Evolutionary conservation across 768 basidiomycete species (phyloP).

Genomic region (Terana coerulea): DNA sequence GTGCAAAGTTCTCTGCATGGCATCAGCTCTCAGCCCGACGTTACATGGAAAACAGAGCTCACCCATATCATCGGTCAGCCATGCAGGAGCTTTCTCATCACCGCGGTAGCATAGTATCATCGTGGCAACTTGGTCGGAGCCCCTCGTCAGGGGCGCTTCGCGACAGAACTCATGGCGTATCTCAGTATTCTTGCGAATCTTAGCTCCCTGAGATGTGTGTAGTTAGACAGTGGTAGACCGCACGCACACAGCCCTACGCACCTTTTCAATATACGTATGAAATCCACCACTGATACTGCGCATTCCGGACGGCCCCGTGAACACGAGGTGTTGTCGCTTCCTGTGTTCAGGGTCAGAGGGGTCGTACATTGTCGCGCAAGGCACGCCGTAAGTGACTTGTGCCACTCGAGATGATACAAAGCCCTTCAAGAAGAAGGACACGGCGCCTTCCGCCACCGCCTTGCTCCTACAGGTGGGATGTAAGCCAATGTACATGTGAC

Average conservation of each 20-base stretch:
- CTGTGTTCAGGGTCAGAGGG: conserved; percentile 37
- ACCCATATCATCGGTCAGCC: conserved; percentile 34
- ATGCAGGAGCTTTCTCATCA: conserved; percentile 21
- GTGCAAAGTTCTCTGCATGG: conserved; percentile 27
- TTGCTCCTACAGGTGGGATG: conserved; percentile 32
- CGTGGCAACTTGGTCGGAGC: conserved; percentile 21
- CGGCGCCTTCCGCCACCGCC: conserved; percentile 52
- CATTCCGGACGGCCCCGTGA: conserved; percentile 27
- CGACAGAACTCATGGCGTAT: not conserved
- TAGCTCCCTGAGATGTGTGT: not conserved
- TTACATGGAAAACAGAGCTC: not conserved
- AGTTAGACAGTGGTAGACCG: not conserved
- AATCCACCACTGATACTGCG: conserved; percentile 3
- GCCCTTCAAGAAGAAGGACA: conserved; percentile 41
- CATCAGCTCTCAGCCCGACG: not conserved
- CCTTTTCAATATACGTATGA: conserved; percentile 8
- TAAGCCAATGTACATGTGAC: not conserved
- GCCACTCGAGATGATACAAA: conserved; percentile 46
- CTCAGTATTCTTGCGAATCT: not conserved
- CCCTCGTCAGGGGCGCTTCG: not conserved
- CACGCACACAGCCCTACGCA: not conserved
- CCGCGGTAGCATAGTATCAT: conserved; percentile 32
- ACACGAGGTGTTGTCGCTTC: conserved; percentile 28
- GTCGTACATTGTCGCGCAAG: conserved; percentile 35
- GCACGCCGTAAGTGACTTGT: conserved; percentile 45